Base-by-base conservation (phyloP, 2,329 filamentous ascomycete genomes). In the Cadophora gregata region DNA sequence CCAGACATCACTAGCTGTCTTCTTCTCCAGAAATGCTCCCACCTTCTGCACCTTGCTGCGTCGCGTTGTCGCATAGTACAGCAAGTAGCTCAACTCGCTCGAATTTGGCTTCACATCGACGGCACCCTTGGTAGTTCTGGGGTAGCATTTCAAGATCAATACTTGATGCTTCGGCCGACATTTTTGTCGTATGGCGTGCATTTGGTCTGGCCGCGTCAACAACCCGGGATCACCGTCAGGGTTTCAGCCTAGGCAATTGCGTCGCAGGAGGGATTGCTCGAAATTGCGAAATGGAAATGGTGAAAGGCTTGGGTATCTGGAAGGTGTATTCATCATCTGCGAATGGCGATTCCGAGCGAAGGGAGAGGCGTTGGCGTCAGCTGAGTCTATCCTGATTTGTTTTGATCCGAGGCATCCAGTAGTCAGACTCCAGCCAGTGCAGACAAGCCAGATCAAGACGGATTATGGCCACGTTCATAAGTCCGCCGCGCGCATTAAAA, bases 11-110 rank as follows among this genome's bases (percentile, higher is more conserved):
- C 89, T 90, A 69, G 92, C 92, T 25, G 93, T 96, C 82, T 95
- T 93, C 84, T 95, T 96, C 82, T 98, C 94, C 71, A 99, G 85
- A 77, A 97, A 99, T 74, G 89, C 89, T 79, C 93, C 93, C 72
- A 99, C 94, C 81, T 99, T 99, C 76, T 96, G 93, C 74, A 98
- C 89, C 85, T 98, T 99, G 80, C 92, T 95, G 71, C 93, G 90
- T 68, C 95, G 92, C 74, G 94, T 97, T 77, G 92, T 96, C 69
- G 93, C 93, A 83, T 99, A 98, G 85, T 97, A 98, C 63, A 98
- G 88, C 71, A 99, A 87, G 78, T 98, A 98, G 80, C 93, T 97
- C 70, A 99, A 88, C 83, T 99, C 96, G 81, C 93, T 97, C 72
- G 93, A 93, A 80, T 98, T 98, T 53, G 96, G 94, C 81, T 95